phyloP scores from a whole-genome alignment of 306 rosid genomes.

The Heteromeles arbutifolia region DNA sequence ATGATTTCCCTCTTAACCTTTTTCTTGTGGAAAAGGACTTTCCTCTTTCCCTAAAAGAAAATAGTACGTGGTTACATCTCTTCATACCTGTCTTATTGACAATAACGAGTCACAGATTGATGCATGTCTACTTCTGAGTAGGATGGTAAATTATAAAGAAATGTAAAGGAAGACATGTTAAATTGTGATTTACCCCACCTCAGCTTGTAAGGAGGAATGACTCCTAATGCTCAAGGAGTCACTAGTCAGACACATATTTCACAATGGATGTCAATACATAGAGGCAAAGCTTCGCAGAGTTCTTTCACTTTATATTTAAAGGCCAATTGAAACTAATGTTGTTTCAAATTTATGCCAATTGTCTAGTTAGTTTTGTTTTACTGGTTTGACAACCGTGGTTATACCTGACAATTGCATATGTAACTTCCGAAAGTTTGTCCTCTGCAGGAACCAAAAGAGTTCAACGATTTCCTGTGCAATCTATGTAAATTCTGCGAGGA shows the following conservation, averaged over 20 bases:
- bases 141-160: background rate
- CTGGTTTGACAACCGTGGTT: background rate
- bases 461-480: constrained; percentile 61
- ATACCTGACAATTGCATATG: background rate
- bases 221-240: background rate
- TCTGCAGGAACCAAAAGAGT: constrained; percentile 77
- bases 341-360: background rate
- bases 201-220: background rate
- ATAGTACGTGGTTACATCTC: too few species aligned
- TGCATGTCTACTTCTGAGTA: background rate
- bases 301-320: background rate
- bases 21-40: background rate
- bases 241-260: background rate
- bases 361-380: background rate
- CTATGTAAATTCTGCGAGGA: constrained; percentile 56
- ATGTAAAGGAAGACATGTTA: background rate
- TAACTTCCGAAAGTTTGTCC: background rate
- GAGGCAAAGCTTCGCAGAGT: background rate
- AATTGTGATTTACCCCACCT: background rate
- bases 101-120: background rate
- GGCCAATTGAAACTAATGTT: background rate
- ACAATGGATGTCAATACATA: background rate
- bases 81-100: background rate
- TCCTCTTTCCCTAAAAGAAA: background rate
- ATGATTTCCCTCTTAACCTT: too few species aligned